Percentiles rank a stretch among this genome's conserved stretches.
phyloP scores from a whole-genome alignment of 495 filamentous ascomycete species.

The Aspergillus carlsbadensis region DNA sequence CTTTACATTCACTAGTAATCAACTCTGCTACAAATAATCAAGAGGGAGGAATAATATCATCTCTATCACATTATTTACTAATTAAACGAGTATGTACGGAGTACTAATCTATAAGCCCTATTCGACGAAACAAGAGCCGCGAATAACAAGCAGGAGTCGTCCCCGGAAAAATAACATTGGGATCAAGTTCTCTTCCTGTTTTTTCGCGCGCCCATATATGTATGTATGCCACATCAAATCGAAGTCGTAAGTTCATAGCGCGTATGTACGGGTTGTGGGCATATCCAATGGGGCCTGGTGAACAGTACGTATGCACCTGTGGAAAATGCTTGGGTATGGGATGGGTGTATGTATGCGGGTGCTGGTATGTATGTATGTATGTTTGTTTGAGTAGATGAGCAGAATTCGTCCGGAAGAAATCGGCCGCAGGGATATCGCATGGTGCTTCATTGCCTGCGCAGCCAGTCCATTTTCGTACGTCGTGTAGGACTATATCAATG shows the following conservation, averaged over 20 bases:
- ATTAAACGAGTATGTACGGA: constrained; percentile 4
- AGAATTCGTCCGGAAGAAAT: neutral
- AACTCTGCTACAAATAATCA: too few relatives aligned
- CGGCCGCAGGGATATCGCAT: neutral
- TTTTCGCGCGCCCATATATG: neutral
- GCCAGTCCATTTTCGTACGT: neutral
- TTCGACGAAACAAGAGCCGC: neutral
- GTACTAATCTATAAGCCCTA: constrained; percentile 1
- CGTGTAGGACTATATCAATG: constrained; percentile 8
- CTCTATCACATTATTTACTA: neutral
- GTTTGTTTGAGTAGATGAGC: neutral
- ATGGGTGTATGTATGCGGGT: neutral
- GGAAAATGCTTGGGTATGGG: too few relatives aligned
- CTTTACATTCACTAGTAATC: too few relatives aligned
- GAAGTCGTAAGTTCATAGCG: constrained; percentile 10
- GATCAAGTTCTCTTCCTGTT: neutral
- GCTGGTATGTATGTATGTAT: neutral
- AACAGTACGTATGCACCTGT: too few relatives aligned
- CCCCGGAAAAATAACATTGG: neutral
- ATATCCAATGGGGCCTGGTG: neutral
- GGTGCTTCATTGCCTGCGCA: neutral
- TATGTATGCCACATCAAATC: neutral
- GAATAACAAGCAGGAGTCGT: neutral
- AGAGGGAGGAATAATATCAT: neutral
- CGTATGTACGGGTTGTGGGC: neutral